phyloP scores from a whole-genome alignment of 2,329 filamentous ascomycete genomes.

The Dactylellina drechsleri region DNA sequence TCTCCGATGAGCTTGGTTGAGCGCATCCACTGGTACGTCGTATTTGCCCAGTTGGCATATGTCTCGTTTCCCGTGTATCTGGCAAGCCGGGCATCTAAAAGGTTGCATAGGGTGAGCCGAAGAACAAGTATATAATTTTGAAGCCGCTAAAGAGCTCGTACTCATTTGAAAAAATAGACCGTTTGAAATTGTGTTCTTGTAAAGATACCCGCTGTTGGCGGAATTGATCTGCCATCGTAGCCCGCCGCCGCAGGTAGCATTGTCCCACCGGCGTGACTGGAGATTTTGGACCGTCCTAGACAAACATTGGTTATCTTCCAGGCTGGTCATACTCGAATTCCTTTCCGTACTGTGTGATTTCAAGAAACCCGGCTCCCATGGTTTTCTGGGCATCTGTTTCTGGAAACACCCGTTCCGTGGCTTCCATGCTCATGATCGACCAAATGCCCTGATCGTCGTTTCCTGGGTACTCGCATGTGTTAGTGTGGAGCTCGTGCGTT shows the following conservation, averaged over 20 bases:
- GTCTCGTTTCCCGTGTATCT: constrained; percentile 70
- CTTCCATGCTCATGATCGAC: constrained; percentile 74
- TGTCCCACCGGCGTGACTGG: constrained; percentile 78
- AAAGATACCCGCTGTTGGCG: constrained; percentile 75
- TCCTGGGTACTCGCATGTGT: constrained; percentile 63
- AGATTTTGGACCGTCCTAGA: constrained; percentile 83
- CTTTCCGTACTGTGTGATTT: constrained; percentile 40
- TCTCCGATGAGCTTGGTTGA: constrained; percentile 70
- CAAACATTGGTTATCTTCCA: constrained; percentile 74
- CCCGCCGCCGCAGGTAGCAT: constrained; percentile 74
- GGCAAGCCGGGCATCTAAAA: constrained; percentile 61
- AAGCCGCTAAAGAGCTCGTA: background rate
- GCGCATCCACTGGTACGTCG: constrained; percentile 72
- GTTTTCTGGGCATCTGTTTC: constrained; percentile 62
- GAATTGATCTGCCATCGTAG: constrained; percentile 86
- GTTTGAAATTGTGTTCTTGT: constrained; percentile 70
- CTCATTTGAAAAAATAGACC: constrained; percentile 58
- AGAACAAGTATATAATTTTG: too few relatives aligned
- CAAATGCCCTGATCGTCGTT: constrained; percentile 79
- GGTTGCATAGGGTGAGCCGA: background rate
- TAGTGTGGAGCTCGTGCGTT: constrained; percentile 10
- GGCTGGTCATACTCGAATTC: constrained; percentile 64
- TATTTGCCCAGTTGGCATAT: constrained; percentile 72
- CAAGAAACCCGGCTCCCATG: constrained; percentile 44
- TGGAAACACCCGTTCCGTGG: constrained; percentile 73